Evolutionary conservation across 1,139 yeast species (phyloP).

Genomic region (Fermentozyma sake): DNA sequence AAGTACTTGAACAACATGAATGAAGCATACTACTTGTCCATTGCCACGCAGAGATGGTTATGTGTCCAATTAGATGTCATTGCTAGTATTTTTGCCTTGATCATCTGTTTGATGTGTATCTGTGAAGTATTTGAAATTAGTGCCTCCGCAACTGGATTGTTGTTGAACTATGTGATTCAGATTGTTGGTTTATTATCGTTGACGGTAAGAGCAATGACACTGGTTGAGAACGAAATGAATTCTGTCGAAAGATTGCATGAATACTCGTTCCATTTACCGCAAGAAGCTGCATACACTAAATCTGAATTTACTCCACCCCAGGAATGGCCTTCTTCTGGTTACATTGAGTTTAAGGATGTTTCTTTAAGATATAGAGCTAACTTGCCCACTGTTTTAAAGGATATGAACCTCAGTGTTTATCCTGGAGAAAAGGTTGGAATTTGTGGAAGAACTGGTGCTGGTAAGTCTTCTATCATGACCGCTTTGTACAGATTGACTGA

Average conservation of each 20-base stretch:
- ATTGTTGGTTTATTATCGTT: slow-evolving; percentile 41
- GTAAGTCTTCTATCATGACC: slow-evolving; percentile 57
- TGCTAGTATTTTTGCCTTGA: slow-evolving; percentile 35
- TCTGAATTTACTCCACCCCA: slow-evolving; percentile 52
- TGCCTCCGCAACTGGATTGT: slow-evolving; percentile 43
- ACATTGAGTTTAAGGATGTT: slow-evolving; percentile 17
- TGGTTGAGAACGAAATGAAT: slow-evolving; percentile 46
- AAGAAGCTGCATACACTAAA: slow-evolving; percentile 54
- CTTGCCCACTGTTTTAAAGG: slow-evolving; percentile 21
- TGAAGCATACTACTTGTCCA: slow-evolving; percentile 39
- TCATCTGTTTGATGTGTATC: slow-evolving; percentile 38
- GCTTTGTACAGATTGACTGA: slow-evolving; percentile 52
- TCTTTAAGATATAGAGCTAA: slow-evolving; percentile 17
- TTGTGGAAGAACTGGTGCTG: slow-evolving; percentile 67
- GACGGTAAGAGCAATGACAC: slow-evolving; percentile 41
- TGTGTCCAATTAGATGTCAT: slow-evolving; percentile 38
- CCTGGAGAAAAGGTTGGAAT: slow-evolving; percentile 51
- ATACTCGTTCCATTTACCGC: slow-evolving; percentile 48
- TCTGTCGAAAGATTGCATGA: slow-evolving; percentile 42
- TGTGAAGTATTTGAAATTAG: slow-evolving; percentile 37
- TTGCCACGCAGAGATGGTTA: slow-evolving; percentile 45
- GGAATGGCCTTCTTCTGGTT: slow-evolving; percentile 59
- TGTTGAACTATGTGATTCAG: slow-evolving; percentile 40
- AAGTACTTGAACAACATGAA: slow-evolving; percentile 35
- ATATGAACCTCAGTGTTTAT: slow-evolving; percentile 28